These are phyloP conservation scores for Psidium guajava DNA, from an alignment of 345 rosid species.

Conservation along the genomic window DNA sequence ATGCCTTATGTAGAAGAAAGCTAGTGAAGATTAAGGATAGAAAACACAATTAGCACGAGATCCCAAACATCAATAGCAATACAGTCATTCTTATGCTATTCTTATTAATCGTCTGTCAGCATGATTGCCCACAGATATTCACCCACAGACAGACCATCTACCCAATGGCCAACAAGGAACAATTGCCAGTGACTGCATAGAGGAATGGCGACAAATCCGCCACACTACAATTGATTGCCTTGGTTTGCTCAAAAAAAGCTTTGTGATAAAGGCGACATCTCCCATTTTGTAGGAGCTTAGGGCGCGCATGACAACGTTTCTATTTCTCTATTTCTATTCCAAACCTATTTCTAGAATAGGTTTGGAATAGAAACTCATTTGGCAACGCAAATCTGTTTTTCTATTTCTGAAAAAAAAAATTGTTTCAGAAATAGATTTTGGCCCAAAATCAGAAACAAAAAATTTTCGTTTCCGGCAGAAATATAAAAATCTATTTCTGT, in stretches of 20 bases:
- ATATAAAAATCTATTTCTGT: no score
- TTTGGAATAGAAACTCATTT: no score
- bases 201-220: background rate
- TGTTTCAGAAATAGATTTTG: no score
- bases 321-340: no score
- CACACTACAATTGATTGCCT: background rate
- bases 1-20: background rate
- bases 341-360: no score
- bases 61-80: background rate
- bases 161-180: background rate
- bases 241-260: background rate
- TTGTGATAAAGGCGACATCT: background rate
- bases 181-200: background rate
- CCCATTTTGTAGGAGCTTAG: background rate
- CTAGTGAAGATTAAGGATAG: background rate
- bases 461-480: no score
- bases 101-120: background rate
- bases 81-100: background rate
- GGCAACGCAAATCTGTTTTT: no score
- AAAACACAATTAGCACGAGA: background rate
- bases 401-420: no score
- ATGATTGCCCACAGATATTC: background rate
- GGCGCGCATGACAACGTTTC: no score
- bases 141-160: background rate
- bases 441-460: no score